Evolutionary conservation across 1,284 basidiomycete species (phyloP), one percentile per base, ranked within the genome.

Genomic region (Ganoderma lucidum): DNA sequence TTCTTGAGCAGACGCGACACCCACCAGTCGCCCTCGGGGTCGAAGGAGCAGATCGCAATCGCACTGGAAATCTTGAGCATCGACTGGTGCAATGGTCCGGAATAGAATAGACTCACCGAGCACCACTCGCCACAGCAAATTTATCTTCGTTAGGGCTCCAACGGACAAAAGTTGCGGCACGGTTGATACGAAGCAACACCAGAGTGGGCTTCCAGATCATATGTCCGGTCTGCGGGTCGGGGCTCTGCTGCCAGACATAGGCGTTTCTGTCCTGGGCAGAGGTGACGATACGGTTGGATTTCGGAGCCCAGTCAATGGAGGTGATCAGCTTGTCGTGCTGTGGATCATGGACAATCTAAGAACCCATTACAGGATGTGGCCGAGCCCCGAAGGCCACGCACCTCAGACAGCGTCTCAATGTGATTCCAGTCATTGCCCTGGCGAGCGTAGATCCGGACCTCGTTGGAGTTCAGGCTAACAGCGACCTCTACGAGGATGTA

Each of bases 1-100:
- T 98, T 98, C 91, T 99, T 99, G 81, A 99, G 86, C 76, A 96
- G 94, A 81, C 96, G 96, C 28, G 97, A 93, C 2, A 98, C 96
- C 98, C 98, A 99, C 98, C 98, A 99, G 81, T 99, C 95, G 83
- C 96, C 97, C 83, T 98, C 96, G 32, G 94, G 87, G 79, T 98
- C 96, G 79, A 97, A 98, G 19, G 94, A 96, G 80, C 96, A 98
- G 62, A 98, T 89, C 12, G 96, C 95, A 76, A 98, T 96, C 45
- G 96, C 93, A 53, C 96, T 94, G 60, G 10, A 62, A 45, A 61
- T 23, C 15, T 28, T 64, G 10, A 74, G 42, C 12, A 53, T 8
- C 23, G 19, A 1, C 6, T 30, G 6, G 6, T 23, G 55, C 19
- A 42, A 42, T 35, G 10, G 71, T 77, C 32, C n/a, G 10, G 72